These are phyloP conservation scores for Stereocaulon alpinum DNA, from an alignment of 495 filamentous ascomycete genomes.

Conservation along the genomic window DNA sequence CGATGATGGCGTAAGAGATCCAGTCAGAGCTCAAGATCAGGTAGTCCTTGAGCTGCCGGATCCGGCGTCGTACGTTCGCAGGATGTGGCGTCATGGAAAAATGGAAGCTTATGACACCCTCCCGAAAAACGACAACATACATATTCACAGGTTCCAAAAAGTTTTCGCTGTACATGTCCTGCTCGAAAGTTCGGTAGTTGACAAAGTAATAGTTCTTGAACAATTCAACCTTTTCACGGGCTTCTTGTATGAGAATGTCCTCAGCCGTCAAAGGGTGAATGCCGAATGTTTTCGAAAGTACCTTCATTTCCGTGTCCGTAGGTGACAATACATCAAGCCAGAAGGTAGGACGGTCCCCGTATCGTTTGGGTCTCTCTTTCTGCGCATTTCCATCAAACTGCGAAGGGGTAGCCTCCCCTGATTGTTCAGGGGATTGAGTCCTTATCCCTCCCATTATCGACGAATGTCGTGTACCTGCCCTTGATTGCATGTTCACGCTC, in stretches of 20 bases:
- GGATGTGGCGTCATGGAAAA: slow-evolving; percentile 89
- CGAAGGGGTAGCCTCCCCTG: slow-evolving; percentile 24
- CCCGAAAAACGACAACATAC: slow-evolving; percentile 93
- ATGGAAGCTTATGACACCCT: slow-evolving; percentile 91
- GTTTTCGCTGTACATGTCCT: slow-evolving; percentile 75
- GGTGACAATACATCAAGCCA: slow-evolving; percentile 91
- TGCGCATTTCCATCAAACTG: slow-evolving; percentile 21
- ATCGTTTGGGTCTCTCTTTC: slow-evolving; percentile 50
- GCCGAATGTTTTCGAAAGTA: slow-evolving; percentile 82
- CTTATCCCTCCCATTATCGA: slow-evolving; percentile 21
- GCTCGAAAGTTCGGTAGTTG: slow-evolving; percentile 94
- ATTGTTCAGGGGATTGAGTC: slow-evolving; percentile 18
- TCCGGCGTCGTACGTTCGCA: slow-evolving; percentile 85
- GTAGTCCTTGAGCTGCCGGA: slow-evolving; percentile 90
- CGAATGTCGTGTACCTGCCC: slow-evolving; percentile 20
- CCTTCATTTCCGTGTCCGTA: slow-evolving; percentile 85
- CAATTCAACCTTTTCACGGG: slow-evolving; percentile 93
- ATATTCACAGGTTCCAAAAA: slow-evolving; percentile 95
- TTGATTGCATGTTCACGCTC: slow-evolving; percentile 20
- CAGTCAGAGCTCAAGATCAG: slow-evolving; percentile 87
- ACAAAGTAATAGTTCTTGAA: slow-evolving; percentile 97
- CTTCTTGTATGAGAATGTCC: slow-evolving; percentile 95
- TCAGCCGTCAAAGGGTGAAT: slow-evolving; percentile 92
- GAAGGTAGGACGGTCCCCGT: slow-evolving; percentile 84
- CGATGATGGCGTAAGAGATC: slow-evolving; percentile 97